Evolutionary conservation across 163 green algal genomes (phyloP), one percentile per base, ranked within the genome.

Genomic region (Coccomyxa subellipsoidea): DNA sequence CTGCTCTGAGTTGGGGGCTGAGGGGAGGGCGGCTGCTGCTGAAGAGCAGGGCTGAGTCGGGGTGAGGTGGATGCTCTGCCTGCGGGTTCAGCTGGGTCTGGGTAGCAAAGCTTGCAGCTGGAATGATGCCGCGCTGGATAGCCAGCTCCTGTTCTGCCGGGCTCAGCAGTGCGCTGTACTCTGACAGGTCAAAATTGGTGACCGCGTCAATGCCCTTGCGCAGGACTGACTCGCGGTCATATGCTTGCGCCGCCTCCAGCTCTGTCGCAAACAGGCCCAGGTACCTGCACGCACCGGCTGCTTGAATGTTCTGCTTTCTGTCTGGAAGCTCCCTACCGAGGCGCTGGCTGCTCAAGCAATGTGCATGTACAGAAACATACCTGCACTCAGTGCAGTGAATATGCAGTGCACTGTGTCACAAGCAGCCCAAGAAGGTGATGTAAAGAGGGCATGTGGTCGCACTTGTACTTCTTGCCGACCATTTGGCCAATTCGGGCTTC

Each of bases 251-350:
- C 9, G 94, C 95, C 38, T 97, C 92, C 66, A 95, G 82, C 85
- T 98, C 93, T 0, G 84, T 92, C 81, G 92, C 88, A 80, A 92
- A 97, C 59, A 95, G 89, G 21, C 95, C 95, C n/a, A 98, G 86
- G 76, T 94, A 95, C 76, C 83, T 93, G 83, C 78, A 77, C 69
- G 32, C 12, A 4, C n/a, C 39, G 12, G 10, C 69, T 71, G n/a
- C n/a, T n/a, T n/a, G n/a, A n/a, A n/a, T n/a, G n/a, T n/a, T n/a
- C n/a, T n/a, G n/a, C n/a, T n/a, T n/a, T n/a, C n/a, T n/a, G n/a
- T n/a, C n/a, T n/a, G n/a, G n/a, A n/a, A n/a, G n/a, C n/a, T n/a
- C n/a, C n/a, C n/a, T n/a, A n/a, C n/a, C n/a, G n/a, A n/a, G n/a
- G n/a, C n/a, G n/a, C n/a, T n/a, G n/a, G n/a, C n/a, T n/a, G n/a